Conservation (phyloP, 83 land plant genomes). For the Diphasiastrum complanatum region DNA sequence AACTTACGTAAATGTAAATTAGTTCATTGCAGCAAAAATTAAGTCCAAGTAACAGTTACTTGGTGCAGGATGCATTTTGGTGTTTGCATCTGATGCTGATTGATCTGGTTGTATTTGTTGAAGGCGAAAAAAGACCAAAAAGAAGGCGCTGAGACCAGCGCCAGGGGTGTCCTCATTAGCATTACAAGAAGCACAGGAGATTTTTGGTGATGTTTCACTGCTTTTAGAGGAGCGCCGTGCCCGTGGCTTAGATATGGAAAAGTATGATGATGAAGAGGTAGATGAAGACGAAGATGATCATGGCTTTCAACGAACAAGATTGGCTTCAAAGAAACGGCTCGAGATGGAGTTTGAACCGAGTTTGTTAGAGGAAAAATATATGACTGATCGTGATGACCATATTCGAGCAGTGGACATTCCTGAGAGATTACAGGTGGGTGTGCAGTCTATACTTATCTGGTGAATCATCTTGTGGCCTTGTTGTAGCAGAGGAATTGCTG, state of each 20-base stretch:
- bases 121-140: slow-evolving; percentile 47
- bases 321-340: slow-evolving; percentile 38
- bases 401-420: slow-evolving; percentile 71
- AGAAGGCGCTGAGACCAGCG: slow-evolving; percentile 46
- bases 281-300: slow-evolving; percentile 28
- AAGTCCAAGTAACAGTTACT: not conserved
- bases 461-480: not conserved
- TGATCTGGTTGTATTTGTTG: no score
- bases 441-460: not conserved
- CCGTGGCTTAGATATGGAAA: slow-evolving; percentile 32
- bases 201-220: slow-evolving; percentile 87
- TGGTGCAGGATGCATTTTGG: not conserved
- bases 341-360: slow-evolving; percentile 94
- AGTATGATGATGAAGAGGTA: slow-evolving; percentile 33
- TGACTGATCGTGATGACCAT: slow-evolving; percentile 72
- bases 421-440: slow-evolving; percentile 43
- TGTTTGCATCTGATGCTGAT: no score
- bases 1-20: no score
- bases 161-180: slow-evolving; percentile 72
- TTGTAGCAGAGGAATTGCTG: not conserved
- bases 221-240: slow-evolving; percentile 52
- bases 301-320: no score
- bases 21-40: no score
- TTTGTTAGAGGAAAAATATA: slow-evolving; percentile 66
- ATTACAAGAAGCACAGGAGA: slow-evolving; percentile 79